phyloP scores from a whole-genome alignment of 345 rosid genomes.

The Corchorus capsularis region DNA sequence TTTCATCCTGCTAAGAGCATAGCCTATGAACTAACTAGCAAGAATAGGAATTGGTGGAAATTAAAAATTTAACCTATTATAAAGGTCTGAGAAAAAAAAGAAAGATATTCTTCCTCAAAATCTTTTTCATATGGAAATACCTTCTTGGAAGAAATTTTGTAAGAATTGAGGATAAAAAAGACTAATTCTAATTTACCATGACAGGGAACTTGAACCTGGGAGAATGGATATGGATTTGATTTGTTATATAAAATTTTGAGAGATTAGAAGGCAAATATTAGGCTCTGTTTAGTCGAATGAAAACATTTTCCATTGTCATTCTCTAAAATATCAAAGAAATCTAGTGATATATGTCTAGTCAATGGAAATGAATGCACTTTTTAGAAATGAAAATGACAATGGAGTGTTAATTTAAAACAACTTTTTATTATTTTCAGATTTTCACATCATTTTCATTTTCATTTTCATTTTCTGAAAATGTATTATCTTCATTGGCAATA shows the following conservation, averaged over 20 bases:
- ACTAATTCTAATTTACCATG: neutral
- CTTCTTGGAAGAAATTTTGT: neutral
- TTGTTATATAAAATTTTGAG: neutral
- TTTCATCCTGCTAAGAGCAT: neutral
- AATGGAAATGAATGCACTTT: no score
- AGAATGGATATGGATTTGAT: neutral
- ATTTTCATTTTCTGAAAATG: no score
- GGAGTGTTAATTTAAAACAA: no score
- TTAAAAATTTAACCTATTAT: neutral
- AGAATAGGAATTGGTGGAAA: neutral
- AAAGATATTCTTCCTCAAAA: neutral
- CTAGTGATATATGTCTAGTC: no score
- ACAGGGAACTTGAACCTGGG: neutral
- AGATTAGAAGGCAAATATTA: neutral
- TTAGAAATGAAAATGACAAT: no score
- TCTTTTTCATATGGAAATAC: neutral
- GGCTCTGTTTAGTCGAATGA: no score
- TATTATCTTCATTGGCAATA: no score
- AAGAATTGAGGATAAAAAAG: neutral
- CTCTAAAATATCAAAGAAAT: no score
- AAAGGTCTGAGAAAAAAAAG: neutral
- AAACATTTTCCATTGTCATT: no score
- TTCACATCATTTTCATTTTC: no score
- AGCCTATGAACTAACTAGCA: constrained; percentile 1
- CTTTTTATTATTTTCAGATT: no score